Conservation (phyloP, 2,329 filamentous ascomycete genomes). For the Talaromyces sp. region DNA sequence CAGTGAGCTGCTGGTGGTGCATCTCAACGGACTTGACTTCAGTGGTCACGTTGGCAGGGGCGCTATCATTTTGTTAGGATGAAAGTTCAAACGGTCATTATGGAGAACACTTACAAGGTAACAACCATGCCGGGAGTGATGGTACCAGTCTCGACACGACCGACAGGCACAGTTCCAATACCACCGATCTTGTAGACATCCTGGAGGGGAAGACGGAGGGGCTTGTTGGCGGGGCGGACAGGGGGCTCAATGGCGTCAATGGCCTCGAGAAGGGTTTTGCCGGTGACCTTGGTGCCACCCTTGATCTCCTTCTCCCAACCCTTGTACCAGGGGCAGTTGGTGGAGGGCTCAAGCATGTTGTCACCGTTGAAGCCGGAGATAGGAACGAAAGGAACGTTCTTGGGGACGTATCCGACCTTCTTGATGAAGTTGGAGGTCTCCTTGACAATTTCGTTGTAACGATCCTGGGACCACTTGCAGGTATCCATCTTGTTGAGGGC, state of each 20-base stretch:
- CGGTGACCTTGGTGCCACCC: slow-evolving; percentile 67
- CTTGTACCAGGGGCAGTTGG: slow-evolving; percentile 99
- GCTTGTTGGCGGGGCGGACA: slow-evolving; percentile 90
- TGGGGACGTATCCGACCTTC: slow-evolving; percentile 99
- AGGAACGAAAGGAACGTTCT: slow-evolving; percentile 95
- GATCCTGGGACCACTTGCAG: slow-evolving; percentile 91
- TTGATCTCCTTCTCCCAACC: slow-evolving; percentile 99
- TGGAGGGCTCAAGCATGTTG: slow-evolving; percentile 91
- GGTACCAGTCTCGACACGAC: slow-evolving; percentile 99
- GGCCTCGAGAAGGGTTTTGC: slow-evolving; percentile 98
- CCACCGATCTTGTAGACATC: slow-evolving; percentile 99
- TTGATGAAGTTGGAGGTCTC: slow-evolving; percentile 99
- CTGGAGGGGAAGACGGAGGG: slow-evolving; percentile 99
- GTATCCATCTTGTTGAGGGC: slow-evolving; percentile 99
- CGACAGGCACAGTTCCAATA: slow-evolving; percentile 99
- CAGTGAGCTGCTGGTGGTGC: slow-evolving; percentile 97
- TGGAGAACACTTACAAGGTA: slow-evolving; percentile 56
- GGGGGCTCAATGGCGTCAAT: slow-evolving; percentile 94
- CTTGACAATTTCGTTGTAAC: slow-evolving; percentile 99
- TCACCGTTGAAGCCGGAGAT: slow-evolving; percentile 99
- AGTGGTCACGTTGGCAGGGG: slow-evolving; percentile 97
- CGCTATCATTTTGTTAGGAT: slow-evolving; percentile 31
- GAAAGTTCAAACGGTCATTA: not conserved
- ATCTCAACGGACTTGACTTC: slow-evolving; percentile 99
- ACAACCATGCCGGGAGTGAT: slow-evolving; percentile 82